Conservation (phyloP, 345 rosid genomes). For the Camelina hispida region DNA sequence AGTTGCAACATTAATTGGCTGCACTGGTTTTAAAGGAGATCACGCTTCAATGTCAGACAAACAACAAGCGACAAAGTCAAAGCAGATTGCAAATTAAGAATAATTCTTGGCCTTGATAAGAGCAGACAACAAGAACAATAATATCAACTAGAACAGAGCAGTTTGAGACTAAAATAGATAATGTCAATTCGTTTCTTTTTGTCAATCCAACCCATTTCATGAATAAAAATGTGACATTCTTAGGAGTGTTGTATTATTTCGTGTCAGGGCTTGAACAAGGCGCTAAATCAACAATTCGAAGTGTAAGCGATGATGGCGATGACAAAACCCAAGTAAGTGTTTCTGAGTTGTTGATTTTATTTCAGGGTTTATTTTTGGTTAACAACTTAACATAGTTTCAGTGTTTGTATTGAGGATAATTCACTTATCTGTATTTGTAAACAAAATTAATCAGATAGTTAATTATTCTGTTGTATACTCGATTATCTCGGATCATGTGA, state of each 20-base stretch:
- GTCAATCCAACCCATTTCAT: too few relatives aligned
- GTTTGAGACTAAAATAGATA: too few relatives aligned
- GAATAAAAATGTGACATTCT: too few relatives aligned
- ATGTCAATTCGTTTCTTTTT: too few relatives aligned
- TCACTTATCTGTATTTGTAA: too few relatives aligned
- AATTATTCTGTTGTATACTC: slow-evolving; percentile 1
- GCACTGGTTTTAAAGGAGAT: slow-evolving; percentile 75
- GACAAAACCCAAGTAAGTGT: slow-evolving; percentile 58
- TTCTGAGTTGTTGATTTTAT: neutral
- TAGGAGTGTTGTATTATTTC: too few relatives aligned
- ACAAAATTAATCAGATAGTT: neutral
- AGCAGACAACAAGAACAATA: neutral
- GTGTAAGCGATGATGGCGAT: slow-evolving; percentile 36
- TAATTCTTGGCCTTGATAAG: neutral
- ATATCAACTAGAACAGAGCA: too few relatives aligned
- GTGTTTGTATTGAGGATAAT: too few relatives aligned
- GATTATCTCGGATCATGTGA: neutral
- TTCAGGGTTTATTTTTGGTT: neutral
- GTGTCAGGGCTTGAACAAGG: too few relatives aligned
- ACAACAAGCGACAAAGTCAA: slow-evolving; percentile 32
- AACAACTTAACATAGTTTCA: neutral
- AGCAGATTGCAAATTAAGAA: slow-evolving; percentile 15
- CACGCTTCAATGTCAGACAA: slow-evolving; percentile 56
- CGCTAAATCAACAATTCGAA: too few relatives aligned
- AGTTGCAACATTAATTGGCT: slow-evolving; percentile 52